Percentiles rank a stretch among this genome's conserved stretches.
Conservation (phyloP, 768 basidiomycete genomes). For the Lentinus tigrinus region DNA sequence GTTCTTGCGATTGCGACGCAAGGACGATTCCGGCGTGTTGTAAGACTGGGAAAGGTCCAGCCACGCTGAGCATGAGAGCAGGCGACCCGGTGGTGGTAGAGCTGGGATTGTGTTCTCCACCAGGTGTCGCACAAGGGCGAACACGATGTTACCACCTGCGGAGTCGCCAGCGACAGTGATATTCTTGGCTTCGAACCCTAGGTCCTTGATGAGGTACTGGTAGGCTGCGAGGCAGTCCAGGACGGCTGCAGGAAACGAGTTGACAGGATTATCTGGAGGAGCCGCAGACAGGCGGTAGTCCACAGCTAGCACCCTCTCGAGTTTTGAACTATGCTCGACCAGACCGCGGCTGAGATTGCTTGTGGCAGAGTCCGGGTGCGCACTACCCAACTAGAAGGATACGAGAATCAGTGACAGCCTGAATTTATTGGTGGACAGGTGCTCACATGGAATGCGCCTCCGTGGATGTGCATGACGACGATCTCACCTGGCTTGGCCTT, state of each 20-base stretch:
- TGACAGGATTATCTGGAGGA: slow-evolving; percentile 36
- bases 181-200: slow-evolving; percentile 56
- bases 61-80: slow-evolving; percentile 59
- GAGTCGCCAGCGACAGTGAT: slow-evolving; percentile 76
- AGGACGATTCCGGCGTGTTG: slow-evolving; percentile 15
- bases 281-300: slow-evolving; percentile 69
- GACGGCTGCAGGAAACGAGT: slow-evolving; percentile 75
- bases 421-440: neutral
- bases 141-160: slow-evolving; percentile 72
- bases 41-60: slow-evolving; percentile 47
- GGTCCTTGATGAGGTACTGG: slow-evolving; percentile 56
- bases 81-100: slow-evolving; percentile 40
- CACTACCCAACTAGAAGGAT: slow-evolving; percentile 39
- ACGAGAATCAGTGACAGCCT: slow-evolving; percentile 7
- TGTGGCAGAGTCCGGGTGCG: slow-evolving; percentile 52
- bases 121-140: slow-evolving; percentile 62
- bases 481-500: slow-evolving; percentile 50
- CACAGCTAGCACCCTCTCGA: slow-evolving; percentile 55
- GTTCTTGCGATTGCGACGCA: slow-evolving; percentile 26
- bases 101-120: slow-evolving; percentile 42
- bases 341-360: slow-evolving; percentile 46
- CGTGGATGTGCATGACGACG: slow-evolving; percentile 62
- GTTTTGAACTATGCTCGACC: slow-evolving; percentile 41
- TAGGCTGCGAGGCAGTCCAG: slow-evolving; percentile 77
- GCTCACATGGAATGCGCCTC: slow-evolving; percentile 47